Conservation (phyloP, 306 rosid species). For the Vigna reflexopilosa region DNA sequence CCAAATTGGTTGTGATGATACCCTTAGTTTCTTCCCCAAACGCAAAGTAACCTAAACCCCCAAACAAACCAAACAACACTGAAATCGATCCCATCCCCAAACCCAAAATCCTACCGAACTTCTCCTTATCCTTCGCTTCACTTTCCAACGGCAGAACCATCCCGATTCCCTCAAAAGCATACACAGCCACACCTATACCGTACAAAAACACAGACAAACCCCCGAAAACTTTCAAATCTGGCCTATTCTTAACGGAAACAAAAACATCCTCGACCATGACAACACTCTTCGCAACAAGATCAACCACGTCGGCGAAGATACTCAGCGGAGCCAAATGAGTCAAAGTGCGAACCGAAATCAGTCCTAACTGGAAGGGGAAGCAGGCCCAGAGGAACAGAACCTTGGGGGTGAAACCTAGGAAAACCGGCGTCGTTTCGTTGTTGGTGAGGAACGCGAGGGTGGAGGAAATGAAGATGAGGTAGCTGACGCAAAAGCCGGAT, state of each 20-base stretch:
- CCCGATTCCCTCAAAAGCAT: constrained; percentile 81
- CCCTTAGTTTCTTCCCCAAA: constrained; percentile 77
- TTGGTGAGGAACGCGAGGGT: constrained; percentile 53
- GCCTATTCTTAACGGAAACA: constrained; percentile 51
- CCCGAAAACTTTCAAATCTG: constrained; percentile 58
- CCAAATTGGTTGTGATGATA: constrained; percentile 75
- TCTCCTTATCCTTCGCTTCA: constrained; percentile 65
- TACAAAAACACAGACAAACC: constrained; percentile 67
- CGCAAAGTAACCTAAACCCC: constrained; percentile 74
- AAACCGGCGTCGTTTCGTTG: constrained; percentile 20
- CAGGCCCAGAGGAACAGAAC: constrained; percentile 65
- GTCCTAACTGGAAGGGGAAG: constrained; percentile 74
- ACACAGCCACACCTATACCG: constrained; percentile 79
- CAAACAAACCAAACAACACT: constrained; percentile 68
- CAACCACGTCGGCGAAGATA: constrained; percentile 71
- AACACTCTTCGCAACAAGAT: constrained; percentile 62
- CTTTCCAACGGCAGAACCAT: constrained; percentile 72
- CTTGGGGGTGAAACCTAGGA: constrained; percentile 58
- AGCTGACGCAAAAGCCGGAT: constrained; percentile 75
- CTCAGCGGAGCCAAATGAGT: constrained; percentile 84
- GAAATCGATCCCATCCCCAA: constrained; percentile 63
- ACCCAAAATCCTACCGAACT: constrained; percentile 65
- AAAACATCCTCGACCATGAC: constrained; percentile 72
- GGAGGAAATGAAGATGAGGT: constrained; percentile 66
- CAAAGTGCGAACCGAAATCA: constrained; percentile 65